Conservation (phyloP, 306 rosid genomes). For the Acacia melanoxylon region DNA sequence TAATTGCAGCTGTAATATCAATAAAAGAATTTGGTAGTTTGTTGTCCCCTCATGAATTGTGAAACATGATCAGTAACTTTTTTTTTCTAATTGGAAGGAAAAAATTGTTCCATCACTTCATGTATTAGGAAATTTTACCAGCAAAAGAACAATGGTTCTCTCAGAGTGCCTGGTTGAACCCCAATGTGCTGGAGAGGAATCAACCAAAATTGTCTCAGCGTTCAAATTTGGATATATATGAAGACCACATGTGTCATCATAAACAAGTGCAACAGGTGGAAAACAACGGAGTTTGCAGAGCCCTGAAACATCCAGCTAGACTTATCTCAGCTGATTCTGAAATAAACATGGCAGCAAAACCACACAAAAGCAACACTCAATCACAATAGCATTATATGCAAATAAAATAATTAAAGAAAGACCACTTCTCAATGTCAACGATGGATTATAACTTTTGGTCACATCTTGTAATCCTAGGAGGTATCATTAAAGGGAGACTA, state of each 20-base stretch:
- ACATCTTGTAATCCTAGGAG: background rate
- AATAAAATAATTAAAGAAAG: background rate
- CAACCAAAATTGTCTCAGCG: constrained; percentile 74
- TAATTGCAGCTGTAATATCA: constrained; percentile 20
- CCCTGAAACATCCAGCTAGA: constrained; percentile 56
- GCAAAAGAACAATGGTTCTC: constrained; percentile 76
- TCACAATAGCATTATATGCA: background rate
- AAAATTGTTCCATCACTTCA: background rate
- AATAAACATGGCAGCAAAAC: constrained; percentile 28
- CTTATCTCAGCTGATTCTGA: constrained; percentile 22
- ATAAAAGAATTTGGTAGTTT: constrained; percentile 1
- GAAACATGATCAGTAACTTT: background rate
- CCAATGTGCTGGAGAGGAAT: constrained; percentile 87
- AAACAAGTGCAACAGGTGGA: constrained; percentile 93
- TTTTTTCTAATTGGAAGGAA: background rate
- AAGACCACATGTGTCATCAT: constrained; percentile 92
- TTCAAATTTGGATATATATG: constrained; percentile 75
- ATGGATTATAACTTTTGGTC: constrained; percentile 7
- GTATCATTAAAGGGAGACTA: background rate
- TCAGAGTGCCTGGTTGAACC: constrained; percentile 65
- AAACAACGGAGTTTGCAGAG: constrained; percentile 95
- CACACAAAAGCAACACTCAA: background rate
- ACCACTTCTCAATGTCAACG: constrained; percentile 1
- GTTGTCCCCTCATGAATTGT: constrained; percentile 24
- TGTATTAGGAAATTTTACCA: constrained; percentile 53